A percentile compares a stretch with the other conserved stretches of the same genome.
These are phyloP conservation scores for Blastomyces emzantsi DNA, from an alignment of 2,329 filamentous ascomycete genomes.

Conservation along the genomic window DNA sequence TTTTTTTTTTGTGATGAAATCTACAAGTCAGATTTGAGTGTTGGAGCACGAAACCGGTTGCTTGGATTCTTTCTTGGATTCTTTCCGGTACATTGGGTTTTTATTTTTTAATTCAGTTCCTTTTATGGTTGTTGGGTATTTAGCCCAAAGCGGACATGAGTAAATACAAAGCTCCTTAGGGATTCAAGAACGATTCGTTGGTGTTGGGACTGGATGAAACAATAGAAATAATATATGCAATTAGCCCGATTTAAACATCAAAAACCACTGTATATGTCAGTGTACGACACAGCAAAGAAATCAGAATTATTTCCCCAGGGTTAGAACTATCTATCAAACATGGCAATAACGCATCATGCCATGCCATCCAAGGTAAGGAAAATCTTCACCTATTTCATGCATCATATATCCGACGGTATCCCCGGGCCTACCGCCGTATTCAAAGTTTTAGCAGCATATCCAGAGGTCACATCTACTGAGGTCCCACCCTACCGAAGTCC, in stretches of 20 bases:
- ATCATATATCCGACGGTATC: neutral
- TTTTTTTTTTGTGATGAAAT: neutral
- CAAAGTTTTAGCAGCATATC: neutral
- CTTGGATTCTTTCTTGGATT: neutral
- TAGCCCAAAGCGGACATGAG: neutral
- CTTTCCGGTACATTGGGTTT: neutral
- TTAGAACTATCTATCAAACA: neutral
- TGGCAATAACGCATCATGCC: neutral
- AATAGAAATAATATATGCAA: neutral
- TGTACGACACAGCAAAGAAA: neutral
- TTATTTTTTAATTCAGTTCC: neutral
- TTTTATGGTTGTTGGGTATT: neutral
- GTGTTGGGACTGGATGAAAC: neutral
- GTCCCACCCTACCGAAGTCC: constrained; percentile 16
- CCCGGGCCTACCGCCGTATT: neutral
- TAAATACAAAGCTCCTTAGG: neutral
- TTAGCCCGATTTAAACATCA: neutral
- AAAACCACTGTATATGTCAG: neutral
- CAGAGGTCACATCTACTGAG: neutral
- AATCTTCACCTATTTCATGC: neutral
- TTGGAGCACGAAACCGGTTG: neutral
- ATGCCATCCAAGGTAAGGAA: neutral
- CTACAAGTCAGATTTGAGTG: neutral
- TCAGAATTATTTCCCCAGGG: neutral
- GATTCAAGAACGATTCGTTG: neutral